Percentiles rank a stretch among this genome's conserved stretches.
These are phyloP conservation scores for Flueggea neowawraea DNA, from an alignment of 441 rosid genomes.

Conservation along the genomic window DNA sequence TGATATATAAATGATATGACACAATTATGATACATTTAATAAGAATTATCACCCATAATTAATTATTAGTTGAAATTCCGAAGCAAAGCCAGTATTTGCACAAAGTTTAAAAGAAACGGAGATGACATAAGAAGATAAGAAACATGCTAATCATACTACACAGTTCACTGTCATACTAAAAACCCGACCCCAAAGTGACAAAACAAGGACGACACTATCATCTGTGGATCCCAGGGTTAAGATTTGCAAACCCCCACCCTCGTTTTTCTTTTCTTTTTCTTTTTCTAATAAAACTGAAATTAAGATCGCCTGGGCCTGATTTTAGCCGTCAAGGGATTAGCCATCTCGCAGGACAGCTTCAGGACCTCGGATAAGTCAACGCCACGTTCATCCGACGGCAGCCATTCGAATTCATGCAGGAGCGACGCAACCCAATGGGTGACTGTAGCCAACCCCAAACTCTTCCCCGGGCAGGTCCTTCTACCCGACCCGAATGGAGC, in stretches of 20 bases:
- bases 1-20: too few species aligned
- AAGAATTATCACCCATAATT: too few species aligned
- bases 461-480: slow-evolving; percentile 78
- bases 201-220: slow-evolving; percentile 6
- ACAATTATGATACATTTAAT: too few species aligned
- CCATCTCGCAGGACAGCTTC: too few species aligned
- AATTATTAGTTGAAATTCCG: too few species aligned
- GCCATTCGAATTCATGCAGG: slow-evolving; percentile 73
- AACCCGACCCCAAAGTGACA: slow-evolving; percentile 20
- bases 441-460: slow-evolving; percentile 66
- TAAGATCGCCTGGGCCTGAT: slow-evolving; percentile 46
- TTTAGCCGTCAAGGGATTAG: slow-evolving; percentile 54
- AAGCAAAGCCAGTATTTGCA: background rate
- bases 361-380: slow-evolving; percentile 68
- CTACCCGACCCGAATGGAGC: slow-evolving; percentile 94
- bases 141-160: background rate
- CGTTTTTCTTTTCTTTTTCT: background rate
- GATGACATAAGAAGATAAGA: background rate
- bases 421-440: slow-evolving; percentile 65
- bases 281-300: too few species aligned
- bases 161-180: slow-evolving; percentile 5
- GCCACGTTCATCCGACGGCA: slow-evolving; percentile 27
- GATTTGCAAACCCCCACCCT: background rate
- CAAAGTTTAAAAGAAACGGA: background rate
- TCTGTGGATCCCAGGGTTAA: slow-evolving; percentile 6